Evolutionary conservation across 257 asterid genomes (phyloP), one percentile per base, ranked within the genome.

Genomic region (Plantago major): DNA sequence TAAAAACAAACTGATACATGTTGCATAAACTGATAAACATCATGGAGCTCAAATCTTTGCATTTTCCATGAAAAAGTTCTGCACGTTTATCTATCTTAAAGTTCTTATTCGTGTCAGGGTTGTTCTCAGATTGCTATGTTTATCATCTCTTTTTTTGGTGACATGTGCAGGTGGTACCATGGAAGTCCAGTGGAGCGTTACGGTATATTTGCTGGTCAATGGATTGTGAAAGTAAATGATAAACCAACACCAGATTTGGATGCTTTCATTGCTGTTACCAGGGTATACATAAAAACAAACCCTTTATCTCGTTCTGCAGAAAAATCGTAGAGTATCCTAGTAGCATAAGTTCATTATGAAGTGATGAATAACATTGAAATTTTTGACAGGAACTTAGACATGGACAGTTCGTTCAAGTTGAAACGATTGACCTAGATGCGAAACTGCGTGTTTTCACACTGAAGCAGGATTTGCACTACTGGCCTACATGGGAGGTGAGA

Each of bases 401-500:
- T 13, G 96, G 93, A 43, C 94, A 89, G 63, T 92, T 92, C 63
- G 97, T 89, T 48, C 95, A 97, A 28, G 86, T 92, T 52, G 78
- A 72, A 72, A 84, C 87, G 11, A 71, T 92, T 54, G 95, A 92
- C 84, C 83, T 92, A 77, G 86, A 87, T 4, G 99, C 89, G 75
- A 92, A 90, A 77, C 96, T 95, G 58, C 83, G 91, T 22, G 96
- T 86, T 54, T 84, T 92, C 26, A 80, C 99, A 22, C 69, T 92
- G 78, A 92, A 89, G 84, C 99, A 92, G 76, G 99, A 92, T 81
- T 78, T 92, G 72, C 99, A 92, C 68, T 92, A 92, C 78, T 92
- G 99, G 99, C 96, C 99, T 46, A 73, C 97, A 22, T 92, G 99
- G 99, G 99, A 89, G 73, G 71, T 92, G 71, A 80, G 87, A 58